Base-by-base conservation (phyloP, 2,329 filamentous ascomycete species). In the Fusarium lyarnte region DNA sequence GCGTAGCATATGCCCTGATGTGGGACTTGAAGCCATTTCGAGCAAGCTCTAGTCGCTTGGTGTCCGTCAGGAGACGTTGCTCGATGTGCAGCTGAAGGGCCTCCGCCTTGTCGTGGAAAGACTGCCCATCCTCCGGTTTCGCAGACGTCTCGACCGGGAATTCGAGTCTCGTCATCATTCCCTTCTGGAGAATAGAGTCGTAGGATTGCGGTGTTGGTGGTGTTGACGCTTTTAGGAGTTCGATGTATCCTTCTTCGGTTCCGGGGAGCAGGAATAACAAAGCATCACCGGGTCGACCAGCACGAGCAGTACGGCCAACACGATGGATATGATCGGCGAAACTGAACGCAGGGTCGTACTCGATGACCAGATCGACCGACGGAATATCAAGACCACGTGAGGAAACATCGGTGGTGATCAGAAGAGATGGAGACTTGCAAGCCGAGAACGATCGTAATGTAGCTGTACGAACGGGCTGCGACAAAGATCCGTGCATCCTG, bases 331-430 rank as follows among this genome's bases (percentile, higher is more conserved):
- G 96, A 81, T 99, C 96, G 68, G 95, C 93, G 29, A 94, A 91
- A 79, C 93, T 94, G 82, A 98, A 98, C 5, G 96, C 94, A 1
- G 96, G 95, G 79, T 99, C 96, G 79, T 97, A 98, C 81, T 99
- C 96, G 63, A 99, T 89, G 54, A 99, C 94, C 25, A 98, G 87
- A 80, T 99, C 96, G 57, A 99, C 94, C 55, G 96, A 95, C 2
- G 95, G 95, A 21, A 99, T 89, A 85, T 99, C 96, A 45, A 99
- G 90, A 84, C 96, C 96, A 79, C 96, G 94, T 25, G 96, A 96
- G 17, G 96, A 94, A 55, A 99, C 96, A 78, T 99, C 96, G 2
- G 96, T 99, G 75, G 95, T 97, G 72, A 99, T 89, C 21, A 99
- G 88, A 7, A 99, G 90, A 1, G 93, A 92, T 1, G 95, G 92